Percentiles rank a stretch among this genome's conserved stretches.
phyloP scores from a whole-genome alignment of 140 eudicot species.

The Erigeron philadelphicus region DNA sequence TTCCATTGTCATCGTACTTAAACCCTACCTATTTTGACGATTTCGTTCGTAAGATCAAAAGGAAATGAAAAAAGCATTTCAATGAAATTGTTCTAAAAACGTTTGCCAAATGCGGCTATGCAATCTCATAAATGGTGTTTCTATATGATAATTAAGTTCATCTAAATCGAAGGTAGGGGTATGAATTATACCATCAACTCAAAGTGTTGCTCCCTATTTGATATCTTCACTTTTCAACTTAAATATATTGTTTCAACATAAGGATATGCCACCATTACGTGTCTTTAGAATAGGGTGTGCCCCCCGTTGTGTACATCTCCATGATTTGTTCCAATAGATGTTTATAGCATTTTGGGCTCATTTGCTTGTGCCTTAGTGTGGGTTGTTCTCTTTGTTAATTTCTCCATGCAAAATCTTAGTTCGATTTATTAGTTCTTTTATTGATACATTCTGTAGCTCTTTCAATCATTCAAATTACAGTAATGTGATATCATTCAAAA shows the following conservation, averaged over 20 bases:
- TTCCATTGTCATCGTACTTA: too few species aligned
- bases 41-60: too few species aligned
- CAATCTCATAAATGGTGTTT: slow-evolving; percentile 8
- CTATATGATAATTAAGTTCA: neutral
- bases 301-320: neutral
- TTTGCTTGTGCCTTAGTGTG: neutral
- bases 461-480: too few species aligned
- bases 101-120: neutral
- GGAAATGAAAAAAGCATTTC: too few species aligned
- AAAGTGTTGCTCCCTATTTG: neutral
- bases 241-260: slow-evolving; percentile 12
- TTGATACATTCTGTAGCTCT: too few species aligned
- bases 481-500: too few species aligned
- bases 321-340: neutral
- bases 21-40: too few species aligned
- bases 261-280: slow-evolving; percentile 3
- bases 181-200: neutral
- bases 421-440: too few species aligned
- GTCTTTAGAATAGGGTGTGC: neutral
- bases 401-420: neutral
- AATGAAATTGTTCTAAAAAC: too few species aligned
- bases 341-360: neutral
- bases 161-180: neutral
- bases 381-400: neutral
- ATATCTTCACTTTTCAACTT: neutral